Conservation (phyloP, 805 yeast species). For the Lachancea mirantina region DNA sequence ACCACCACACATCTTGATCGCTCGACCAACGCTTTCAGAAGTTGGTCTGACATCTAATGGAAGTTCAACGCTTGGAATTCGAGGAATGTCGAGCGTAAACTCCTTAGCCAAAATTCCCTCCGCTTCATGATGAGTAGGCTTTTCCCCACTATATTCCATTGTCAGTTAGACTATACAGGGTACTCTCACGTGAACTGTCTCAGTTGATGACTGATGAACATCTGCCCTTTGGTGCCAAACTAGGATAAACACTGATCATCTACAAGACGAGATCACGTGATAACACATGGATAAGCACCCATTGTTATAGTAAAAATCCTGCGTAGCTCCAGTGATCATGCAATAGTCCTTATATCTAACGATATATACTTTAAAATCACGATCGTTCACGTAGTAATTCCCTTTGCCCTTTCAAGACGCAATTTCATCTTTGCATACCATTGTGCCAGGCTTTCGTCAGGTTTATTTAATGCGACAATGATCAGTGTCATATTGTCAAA, state of each 20-base stretch:
- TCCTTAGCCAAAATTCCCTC: constrained; percentile 37
- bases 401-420: constrained; percentile 32
- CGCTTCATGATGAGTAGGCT: not conserved
- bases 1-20: constrained; percentile 69
- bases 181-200: too few species aligned
- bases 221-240: too few species aligned
- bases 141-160: constrained; percentile 2
- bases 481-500: constrained; percentile 76
- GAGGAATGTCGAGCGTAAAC: constrained; percentile 64
- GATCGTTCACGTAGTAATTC: too few species aligned
- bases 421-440: constrained; percentile 54
- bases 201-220: too few species aligned
- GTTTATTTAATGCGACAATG: constrained; percentile 55
- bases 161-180: too few species aligned
- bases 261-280: too few species aligned
- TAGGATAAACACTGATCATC: too few species aligned
- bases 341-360: too few species aligned
- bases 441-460: constrained; percentile 37
- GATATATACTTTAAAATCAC: too few species aligned
- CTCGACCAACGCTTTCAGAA: constrained; percentile 46
- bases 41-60: constrained; percentile 54
- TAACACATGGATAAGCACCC: too few species aligned
- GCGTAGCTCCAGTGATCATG: too few species aligned
- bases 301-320: too few species aligned
- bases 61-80: constrained; percentile 66